Evolutionary conservation across 805 yeast species (phyloP), one percentile per base, ranked within the genome.

Genomic region (Metschnikowia amazonensis): DNA sequence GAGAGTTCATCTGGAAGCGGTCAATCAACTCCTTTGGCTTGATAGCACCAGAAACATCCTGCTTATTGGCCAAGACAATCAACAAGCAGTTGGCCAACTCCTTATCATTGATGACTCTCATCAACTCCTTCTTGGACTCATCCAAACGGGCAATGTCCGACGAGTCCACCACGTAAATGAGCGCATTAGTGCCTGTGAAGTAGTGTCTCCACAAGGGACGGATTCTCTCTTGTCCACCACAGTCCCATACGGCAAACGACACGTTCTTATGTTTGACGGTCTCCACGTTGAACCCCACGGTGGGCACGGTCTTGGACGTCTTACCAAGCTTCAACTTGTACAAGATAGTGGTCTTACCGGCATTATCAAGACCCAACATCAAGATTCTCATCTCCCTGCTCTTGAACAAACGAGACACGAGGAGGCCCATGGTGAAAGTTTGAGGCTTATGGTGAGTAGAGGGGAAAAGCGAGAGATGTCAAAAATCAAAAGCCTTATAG

Each of bases 381-480:
- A 90, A 76, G 61, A 90, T 86, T 73, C 95, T 89, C 72, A 97
- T 97, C 66, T 92, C 97, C 68, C 94, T 89, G 77, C 92, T 94
- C 84, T 71, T 72, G 58, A 72, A 72, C 48, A 72, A 49, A 55
- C 65, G 69, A 14, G 75, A 70, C 70, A 39, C 42, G 23, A 39
- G 35, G 23, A 39, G n/a, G 21, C 42, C 42, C 42, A 39, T 39
- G 34, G n/a, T 16, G 35, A 39, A 27, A 27, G 11, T 27, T 25
- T 20, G 25, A 11, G 10, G 36, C n/a, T n/a, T n/a, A n/a, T n/a
- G n/a, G n/a, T n/a, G n/a, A n/a, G n/a, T n/a, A n/a, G n/a, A n/a
- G 9, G 18, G 14, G 18, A 9, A 33, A 34, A 34, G 25, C 27
- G 25, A 21, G 27, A n/a, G 27, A n/a, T 11, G 13, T 21, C 25